A percentile compares a stretch with the other conserved stretches of the same genome.
These are phyloP conservation scores for Trichoderma sp. DNA, from an alignment of 2,329 filamentous ascomycete species.

Conservation along the genomic window DNA sequence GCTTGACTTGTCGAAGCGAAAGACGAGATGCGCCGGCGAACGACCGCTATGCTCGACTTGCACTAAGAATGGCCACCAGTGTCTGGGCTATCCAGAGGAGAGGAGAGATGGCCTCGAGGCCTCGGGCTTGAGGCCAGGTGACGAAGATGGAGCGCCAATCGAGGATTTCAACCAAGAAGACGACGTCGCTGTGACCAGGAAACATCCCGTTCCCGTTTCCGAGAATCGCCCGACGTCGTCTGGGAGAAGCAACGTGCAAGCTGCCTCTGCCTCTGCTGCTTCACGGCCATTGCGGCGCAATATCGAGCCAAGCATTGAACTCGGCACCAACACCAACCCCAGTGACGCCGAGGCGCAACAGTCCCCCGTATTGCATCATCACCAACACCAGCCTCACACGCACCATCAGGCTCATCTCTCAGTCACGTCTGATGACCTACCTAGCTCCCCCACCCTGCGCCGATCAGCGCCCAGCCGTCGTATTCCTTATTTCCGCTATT, in stretches of 20 bases:
- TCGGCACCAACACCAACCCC: constrained; percentile 33
- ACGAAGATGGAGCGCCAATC: constrained; percentile 22
- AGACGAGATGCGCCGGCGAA: constrained; percentile 74
- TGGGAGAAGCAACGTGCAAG: neutral
- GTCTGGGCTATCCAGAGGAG: constrained; percentile 65
- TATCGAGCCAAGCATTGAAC: constrained; percentile 16
- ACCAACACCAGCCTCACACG: constrained; percentile 12
- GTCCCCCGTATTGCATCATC: constrained; percentile 20
- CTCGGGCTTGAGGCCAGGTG: constrained; percentile 26
- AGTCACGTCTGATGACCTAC: constrained; percentile 28
- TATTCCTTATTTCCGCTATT: constrained; percentile 88
- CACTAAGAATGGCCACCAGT: constrained; percentile 68
- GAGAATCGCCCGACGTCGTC: constrained; percentile 1
- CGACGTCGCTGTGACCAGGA: neutral
- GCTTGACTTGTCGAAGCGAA: constrained; percentile 74
- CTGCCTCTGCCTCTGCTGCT: neutral
- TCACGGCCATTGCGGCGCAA: neutral
- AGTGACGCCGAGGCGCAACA: constrained; percentile 24
- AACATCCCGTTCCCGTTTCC: neutral
- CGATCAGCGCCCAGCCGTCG: constrained; percentile 57
- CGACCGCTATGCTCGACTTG: constrained; percentile 73
- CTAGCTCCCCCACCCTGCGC: constrained; percentile 48
- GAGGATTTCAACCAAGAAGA: constrained; percentile 20
- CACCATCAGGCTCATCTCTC: constrained; percentile 18
- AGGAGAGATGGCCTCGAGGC: constrained; percentile 45